A percentile compares a stretch with the other conserved stretches of the same genome.
phyloP scores from a whole-genome alignment of 2,329 filamentous ascomycete genomes.

The Coniochaeta ligniaria region DNA sequence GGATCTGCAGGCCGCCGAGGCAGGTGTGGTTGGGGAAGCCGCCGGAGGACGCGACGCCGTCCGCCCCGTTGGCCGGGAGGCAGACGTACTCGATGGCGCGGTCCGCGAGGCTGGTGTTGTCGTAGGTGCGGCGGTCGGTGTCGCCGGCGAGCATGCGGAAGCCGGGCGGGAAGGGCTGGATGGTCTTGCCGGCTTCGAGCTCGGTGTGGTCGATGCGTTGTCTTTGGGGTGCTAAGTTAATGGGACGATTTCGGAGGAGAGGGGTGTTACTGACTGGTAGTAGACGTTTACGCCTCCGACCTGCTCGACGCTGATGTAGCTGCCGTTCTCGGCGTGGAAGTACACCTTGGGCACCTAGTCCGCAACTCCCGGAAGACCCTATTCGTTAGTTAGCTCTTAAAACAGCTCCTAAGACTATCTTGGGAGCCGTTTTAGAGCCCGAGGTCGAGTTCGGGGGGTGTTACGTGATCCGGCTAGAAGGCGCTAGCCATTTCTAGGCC shows the following conservation, averaged over 20 bases:
- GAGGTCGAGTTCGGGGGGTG: too few relatives aligned
- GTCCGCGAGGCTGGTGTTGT: conserved; percentile 30
- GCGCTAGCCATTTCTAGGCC: too few relatives aligned
- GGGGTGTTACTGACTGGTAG: conserved; percentile 34
- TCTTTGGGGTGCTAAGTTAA: conserved; percentile 8
- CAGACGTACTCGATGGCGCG: conserved; percentile 8
- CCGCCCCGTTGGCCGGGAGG: conserved; percentile 3
- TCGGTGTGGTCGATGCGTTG: conserved; percentile 32
- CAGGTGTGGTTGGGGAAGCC: conserved; percentile 7
- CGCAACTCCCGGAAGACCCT: too few relatives aligned
- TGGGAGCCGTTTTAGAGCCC: too few relatives aligned
- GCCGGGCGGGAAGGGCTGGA: conserved; percentile 51
- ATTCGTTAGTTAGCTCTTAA: too few relatives aligned
- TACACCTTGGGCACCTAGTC: conserved; percentile 30
- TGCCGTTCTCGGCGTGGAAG: conserved; percentile 21
- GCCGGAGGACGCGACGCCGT: neutral
- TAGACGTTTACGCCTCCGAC: conserved; percentile 40
- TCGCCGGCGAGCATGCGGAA: conserved; percentile 63
- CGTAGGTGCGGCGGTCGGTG: conserved; percentile 41
- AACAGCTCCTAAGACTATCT: too few relatives aligned
- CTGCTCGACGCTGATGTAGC: conserved; percentile 23
- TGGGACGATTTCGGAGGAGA: neutral
- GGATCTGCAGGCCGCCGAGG: conserved; percentile 18
- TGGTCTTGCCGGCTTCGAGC: conserved; percentile 32
- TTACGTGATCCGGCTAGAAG: too few relatives aligned